These are phyloP conservation scores for Magnusiomyces suaveolens DNA, from an alignment of 1,139 yeast genomes.

Conservation along the genomic window DNA sequence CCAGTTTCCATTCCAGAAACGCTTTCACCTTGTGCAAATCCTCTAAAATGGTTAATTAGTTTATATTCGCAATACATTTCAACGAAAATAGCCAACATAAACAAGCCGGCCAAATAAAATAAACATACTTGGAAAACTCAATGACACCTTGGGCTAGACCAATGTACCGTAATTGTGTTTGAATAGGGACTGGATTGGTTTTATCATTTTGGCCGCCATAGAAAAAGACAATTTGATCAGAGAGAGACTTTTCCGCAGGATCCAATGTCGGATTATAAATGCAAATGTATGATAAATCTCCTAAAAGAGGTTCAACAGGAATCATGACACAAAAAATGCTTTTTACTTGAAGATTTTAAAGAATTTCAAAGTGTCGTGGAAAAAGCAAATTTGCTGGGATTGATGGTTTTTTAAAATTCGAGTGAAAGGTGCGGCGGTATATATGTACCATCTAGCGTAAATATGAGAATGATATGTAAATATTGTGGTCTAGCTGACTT, in stretches of 20 bases:
- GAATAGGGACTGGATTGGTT: conserved; percentile 16
- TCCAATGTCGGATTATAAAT: conserved; percentile 29
- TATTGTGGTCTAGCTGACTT: not conserved
- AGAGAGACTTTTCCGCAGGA: conserved; percentile 20
- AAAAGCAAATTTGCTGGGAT: not conserved
- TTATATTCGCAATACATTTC: too few relatives aligned
- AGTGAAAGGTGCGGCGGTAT: not conserved
- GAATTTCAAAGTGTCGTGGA: not conserved
- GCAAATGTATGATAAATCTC: conserved; percentile 22
- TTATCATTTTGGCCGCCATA: conserved; percentile 17
- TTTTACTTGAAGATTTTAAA: not conserved
- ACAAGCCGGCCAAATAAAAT: too few relatives aligned
- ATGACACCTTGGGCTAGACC: conserved; percentile 29
- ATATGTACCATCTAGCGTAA: not conserved
- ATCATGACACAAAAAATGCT: not conserved
- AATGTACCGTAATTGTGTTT: conserved; percentile 23
- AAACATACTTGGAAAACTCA: conserved; percentile 20
- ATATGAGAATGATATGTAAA: not conserved
- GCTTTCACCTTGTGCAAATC: conserved; percentile 23
- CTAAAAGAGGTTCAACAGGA: conserved; percentile 10
- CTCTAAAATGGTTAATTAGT: conserved; percentile 12
- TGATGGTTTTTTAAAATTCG: not conserved
- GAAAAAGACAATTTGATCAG: conserved; percentile 26
- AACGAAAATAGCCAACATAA: not conserved
- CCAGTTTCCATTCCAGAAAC: conserved; percentile 24